Evolutionary conservation across 176 grass and related monocot genomes (phyloP), one percentile per base, ranked within the genome.

Genomic region (Aegilops speltoides): DNA sequence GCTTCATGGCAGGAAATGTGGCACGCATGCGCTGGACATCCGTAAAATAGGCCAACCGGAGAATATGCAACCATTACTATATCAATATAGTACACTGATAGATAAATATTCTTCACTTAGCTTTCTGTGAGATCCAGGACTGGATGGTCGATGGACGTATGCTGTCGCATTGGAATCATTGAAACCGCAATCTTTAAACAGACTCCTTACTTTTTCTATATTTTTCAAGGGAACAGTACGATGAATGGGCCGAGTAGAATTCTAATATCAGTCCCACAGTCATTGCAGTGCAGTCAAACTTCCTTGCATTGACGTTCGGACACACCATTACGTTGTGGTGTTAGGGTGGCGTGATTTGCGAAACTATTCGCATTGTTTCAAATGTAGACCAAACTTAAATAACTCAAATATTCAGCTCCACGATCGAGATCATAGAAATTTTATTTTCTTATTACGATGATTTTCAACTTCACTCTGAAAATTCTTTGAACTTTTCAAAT

Each of bases 121-220:
- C 85, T 61, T 46, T 40, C 60, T n/a, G 69, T 68, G 62, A 68
- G 68, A 76, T 84, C 57, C 19, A 82, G 36, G 69, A 45, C 24
- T 34, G 31, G n/a, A 78, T 81, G 89, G 86, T 26, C 16, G 36
- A 78, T 88, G 89, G 86, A 85, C 77, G 60, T n/a, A 82, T 91
- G 89, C 82, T 88, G 89, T 85, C 82, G 23, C 82, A 71, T 82
- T 82, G 82, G 86, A 91, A 82, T 88, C 63, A 91, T 88, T 87
- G 24, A 82, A 80, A 63, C 37, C 68, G 48, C 81, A 87, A 87
- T 87, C 76, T 80, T 46, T 0, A 31, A 68, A 80, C 81, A 79
- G 89, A 23, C 23, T 50, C 17, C 22, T 14, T 63, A 9, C 60
- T 50, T 61, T 87, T 13, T 8, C 5, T 80, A 63, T 41, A 1